Evolutionary conservation across 2,329 filamentous ascomycete genomes (phyloP), one percentile per base, ranked within the genome.

Genomic region (Sarocladium oryzae): DNA sequence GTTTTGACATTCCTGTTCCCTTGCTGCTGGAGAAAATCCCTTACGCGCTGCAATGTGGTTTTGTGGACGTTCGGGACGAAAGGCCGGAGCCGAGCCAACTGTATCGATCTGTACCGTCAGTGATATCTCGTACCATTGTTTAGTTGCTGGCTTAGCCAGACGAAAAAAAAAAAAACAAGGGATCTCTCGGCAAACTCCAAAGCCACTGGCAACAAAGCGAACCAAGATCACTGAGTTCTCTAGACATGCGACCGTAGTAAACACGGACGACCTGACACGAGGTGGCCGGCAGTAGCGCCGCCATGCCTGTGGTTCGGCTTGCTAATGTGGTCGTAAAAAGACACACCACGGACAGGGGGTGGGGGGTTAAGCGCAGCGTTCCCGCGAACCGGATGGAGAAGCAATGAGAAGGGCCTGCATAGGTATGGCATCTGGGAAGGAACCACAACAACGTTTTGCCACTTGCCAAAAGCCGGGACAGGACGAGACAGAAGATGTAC

Each of bases 1-100:
- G n/a, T n/a, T 43, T 43, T 43, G 40, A 23, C 40, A 43, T 43
- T 43, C 23, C n/a, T n/a, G n/a, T n/a, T n/a, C n/a, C n/a, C n/a
- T n/a, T n/a, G n/a, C 40, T 28, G 18, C 13, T 26, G 20, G 15
- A 3, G n/a, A 18, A 13, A 30, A 30, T 30, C n/a, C 21, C 4
- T 40, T 40, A 40, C 37, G 37, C 37, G 37, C 37, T 40, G 37
- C 35, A 37, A 37, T 37, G 35, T 37, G 6, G n/a, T 16, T 37
- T 37, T 8, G 13, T 40, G n/a, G 36, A 21, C 40, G 21, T 4
- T 26, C 40, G 40, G 40, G 40, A 28, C 40, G 23, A 43, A 43
- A 28, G 40, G 23, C 40, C 40, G 40, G 7, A 43, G 40, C 40
- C 40, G 40, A 26, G 21, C 40, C 40, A 23, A 43, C 15, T 43